Base-by-base conservation (phyloP, 345 rosid species). In the Lepidium aucheri region DNA sequence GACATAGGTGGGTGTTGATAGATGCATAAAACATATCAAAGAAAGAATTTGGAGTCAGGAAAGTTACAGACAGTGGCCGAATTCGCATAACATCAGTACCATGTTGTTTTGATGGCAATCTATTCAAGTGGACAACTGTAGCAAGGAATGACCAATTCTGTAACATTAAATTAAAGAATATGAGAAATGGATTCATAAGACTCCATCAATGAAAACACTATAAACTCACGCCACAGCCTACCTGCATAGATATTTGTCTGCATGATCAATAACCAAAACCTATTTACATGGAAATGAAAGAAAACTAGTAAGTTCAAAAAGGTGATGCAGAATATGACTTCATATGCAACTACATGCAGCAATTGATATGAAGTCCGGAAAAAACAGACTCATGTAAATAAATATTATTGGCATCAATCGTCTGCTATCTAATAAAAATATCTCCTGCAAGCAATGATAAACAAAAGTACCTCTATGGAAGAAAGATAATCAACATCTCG, bases 221-320 rank as follows among this genome's bases (percentile, higher is more conserved):
- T 57, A 65, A 80, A 49, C 42, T 53, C 47, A 70, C 51, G 46
- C 54, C 57, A 72, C 46, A 63, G 56, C 62, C 42, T 74, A 90
- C 98, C 97, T 93, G 97, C 94, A 87, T 80, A 47, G 91, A 78
- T 72, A 93, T 90, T 52, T 84, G 76, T 93, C 98, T 12, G 97
- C 93, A 74, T 93, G 95, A 77, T 93, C 98, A 68, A 93, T 79
- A 63, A 93, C 74, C 76, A 88, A 84, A 73, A 93, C 87, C 98
- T 93, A 87, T 51, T 65, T 55, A 67, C 50, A 36, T 32, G 61
- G 8, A 38, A 52, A 53, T 26, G 18, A 60, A 52, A 60, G 10
- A 50, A 8, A 36, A 52, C 60, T 26, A 73, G 63, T 8, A 66
- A 59, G 53, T 51, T 51, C 17, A 56, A 35, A 17, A 64, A 33